Percentiles rank a stretch among this genome's conserved stretches.
Conservation (phyloP, 306 rosid genomes). For the Ormosia emarginata region DNA sequence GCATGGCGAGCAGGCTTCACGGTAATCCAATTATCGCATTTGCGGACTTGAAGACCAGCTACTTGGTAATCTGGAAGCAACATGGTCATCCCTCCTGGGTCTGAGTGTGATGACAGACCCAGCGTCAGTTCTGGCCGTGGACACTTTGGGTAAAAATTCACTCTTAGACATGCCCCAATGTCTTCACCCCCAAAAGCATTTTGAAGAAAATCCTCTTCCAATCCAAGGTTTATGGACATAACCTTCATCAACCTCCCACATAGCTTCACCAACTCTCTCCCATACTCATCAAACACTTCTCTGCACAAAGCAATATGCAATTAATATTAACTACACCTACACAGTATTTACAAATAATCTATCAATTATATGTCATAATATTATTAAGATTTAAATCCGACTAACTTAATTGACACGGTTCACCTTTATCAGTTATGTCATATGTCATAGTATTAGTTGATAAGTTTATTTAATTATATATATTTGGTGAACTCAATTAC, state of each 20-base stretch:
- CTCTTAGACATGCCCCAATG: slow-evolving; percentile 80
- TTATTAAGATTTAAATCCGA: too few relatives aligned
- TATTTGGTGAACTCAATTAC: neutral
- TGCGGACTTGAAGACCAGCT: slow-evolving; percentile 79
- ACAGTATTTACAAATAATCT: neutral
- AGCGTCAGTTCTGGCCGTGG: slow-evolving; percentile 77
- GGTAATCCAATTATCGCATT: slow-evolving; percentile 57
- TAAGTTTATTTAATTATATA: too few relatives aligned
- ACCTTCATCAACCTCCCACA: slow-evolving; percentile 65
- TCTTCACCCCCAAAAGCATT: slow-evolving; percentile 74
- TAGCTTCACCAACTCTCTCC: slow-evolving; percentile 71
- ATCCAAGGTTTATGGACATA: slow-evolving; percentile 59
- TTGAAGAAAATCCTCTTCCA: slow-evolving; percentile 48
- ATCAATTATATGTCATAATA: too few relatives aligned
- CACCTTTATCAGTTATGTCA: neutral
- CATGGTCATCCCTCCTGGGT: slow-evolving; percentile 90
- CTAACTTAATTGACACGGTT: neutral
- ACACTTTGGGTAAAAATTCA: slow-evolving; percentile 80
- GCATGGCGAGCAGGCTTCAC: slow-evolving; percentile 80
- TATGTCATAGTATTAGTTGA: too few relatives aligned
- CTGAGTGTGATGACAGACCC: slow-evolving; percentile 88
- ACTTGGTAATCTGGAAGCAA: slow-evolving; percentile 67
- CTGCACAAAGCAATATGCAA: slow-evolving; percentile 21
- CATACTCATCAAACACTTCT: slow-evolving; percentile 80
- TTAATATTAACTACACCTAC: neutral